Percentiles rank a stretch among this genome's conserved stretches.
Evolutionary conservation across 192 early-diverging fungal genomes (phyloP).

Genomic region (Obelidium mucronatum): DNA sequence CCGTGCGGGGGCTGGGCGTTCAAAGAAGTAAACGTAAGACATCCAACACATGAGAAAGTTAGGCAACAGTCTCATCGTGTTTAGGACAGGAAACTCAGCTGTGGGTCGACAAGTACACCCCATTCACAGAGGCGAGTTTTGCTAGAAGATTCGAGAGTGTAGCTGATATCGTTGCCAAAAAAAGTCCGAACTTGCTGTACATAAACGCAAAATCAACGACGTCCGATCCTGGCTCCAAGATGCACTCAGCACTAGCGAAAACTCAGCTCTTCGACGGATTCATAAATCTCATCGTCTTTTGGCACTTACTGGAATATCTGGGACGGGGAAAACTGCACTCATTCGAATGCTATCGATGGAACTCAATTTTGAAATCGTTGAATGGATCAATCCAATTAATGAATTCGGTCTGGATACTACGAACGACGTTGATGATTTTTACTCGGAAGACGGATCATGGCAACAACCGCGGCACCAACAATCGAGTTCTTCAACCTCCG

Average conservation of each 20-base stretch:
- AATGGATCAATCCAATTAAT: constrained; percentile 55
- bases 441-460: not conserved
- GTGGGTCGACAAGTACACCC: constrained; percentile 31
- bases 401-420: not conserved
- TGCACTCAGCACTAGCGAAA: constrained; percentile 7
- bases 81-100: constrained; percentile 14
- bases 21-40: no score
- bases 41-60: not conserved
- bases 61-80: not conserved
- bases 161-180: no score
- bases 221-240: constrained; percentile 42
- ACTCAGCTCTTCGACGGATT: constrained; percentile 3
- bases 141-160: no score
- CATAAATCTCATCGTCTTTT: constrained; percentile 37
- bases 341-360: constrained; percentile 44
- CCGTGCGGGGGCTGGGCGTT: not conserved
- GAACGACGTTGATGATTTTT: not conserved
- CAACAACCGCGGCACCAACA: not conserved
- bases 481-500: not conserved
- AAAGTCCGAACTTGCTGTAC: constrained; percentile 45
- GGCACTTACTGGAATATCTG: constrained; percentile 53
- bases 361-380: constrained; percentile 47
- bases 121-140: constrained; percentile 24
- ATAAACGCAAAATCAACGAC: constrained; percentile 46
- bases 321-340: constrained; percentile 54